These are phyloP conservation scores for Dioscorea alata DNA, from an alignment of 106 monocot species.

Conservation along the genomic window DNA sequence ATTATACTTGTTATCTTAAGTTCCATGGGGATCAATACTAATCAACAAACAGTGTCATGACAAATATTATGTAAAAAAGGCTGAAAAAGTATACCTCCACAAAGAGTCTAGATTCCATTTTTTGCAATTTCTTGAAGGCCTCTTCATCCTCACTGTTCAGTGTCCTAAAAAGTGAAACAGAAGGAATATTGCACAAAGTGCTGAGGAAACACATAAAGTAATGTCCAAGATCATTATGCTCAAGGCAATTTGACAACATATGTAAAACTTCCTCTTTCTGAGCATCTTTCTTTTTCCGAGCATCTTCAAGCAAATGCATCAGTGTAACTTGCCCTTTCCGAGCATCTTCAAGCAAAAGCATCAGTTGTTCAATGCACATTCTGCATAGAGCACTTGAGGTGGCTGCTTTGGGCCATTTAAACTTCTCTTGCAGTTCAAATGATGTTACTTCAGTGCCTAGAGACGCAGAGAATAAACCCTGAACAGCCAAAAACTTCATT, in stretches of 20 bases:
- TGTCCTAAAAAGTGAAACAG: constrained; percentile 72
- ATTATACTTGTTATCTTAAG: too few relatives aligned
- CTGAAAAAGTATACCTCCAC: constrained; percentile 43
- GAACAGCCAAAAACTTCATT: constrained; percentile 89
- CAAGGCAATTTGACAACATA: constrained; percentile 13
- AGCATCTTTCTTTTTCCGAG: too few relatives aligned
- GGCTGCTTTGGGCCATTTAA: constrained; percentile 86
- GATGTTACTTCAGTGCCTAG: constrained; percentile 92
- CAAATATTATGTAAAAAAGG: too few relatives aligned
- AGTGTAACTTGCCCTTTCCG: constrained; percentile 68
- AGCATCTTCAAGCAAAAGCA: constrained; percentile 84
- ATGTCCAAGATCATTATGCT: constrained; percentile 72
- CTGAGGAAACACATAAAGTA: constrained; percentile 75
- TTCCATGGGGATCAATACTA: too few relatives aligned
- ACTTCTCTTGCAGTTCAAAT: constrained; percentile 94
- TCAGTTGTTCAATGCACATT: constrained; percentile 77
- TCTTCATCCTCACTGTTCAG: constrained; percentile 69
- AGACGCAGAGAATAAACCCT: constrained; percentile 93
- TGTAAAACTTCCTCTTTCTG: constrained; percentile 57
- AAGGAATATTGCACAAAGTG: constrained; percentile 79
- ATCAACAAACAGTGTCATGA: too few relatives aligned
- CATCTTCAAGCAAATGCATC: constrained; percentile 86
- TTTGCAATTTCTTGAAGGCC: constrained; percentile 68
- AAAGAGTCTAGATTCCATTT: constrained; percentile 58
- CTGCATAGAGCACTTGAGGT: constrained; percentile 61